Percentiles rank a stretch among this genome's conserved stretches.
Evolutionary conservation across 176 grass and related monocot species (phyloP).

Genomic region (Oryza longistaminata): DNA sequence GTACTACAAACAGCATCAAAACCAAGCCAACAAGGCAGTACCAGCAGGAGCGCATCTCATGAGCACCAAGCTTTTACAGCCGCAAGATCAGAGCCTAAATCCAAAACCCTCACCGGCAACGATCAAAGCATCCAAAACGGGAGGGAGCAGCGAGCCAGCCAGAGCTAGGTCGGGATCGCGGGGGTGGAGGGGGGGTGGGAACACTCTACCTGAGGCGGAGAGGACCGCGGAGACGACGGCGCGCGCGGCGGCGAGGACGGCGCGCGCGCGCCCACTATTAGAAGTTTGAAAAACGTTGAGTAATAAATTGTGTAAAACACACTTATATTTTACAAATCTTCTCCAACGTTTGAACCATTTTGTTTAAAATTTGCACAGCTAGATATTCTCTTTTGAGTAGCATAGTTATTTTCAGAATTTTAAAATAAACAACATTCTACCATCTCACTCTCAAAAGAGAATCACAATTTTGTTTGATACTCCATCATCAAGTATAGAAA

Average conservation of each 20-base stretch:
- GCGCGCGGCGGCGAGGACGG: constrained; percentile 38
- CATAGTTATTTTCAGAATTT: too few species aligned
- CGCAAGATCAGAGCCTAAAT: not conserved
- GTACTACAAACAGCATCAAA: not conserved
- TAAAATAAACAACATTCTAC: too few species aligned
- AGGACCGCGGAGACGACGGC: constrained; percentile 51
- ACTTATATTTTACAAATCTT: too few species aligned
- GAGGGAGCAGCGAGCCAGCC: not conserved
- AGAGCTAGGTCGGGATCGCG: not conserved
- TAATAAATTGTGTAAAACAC: too few species aligned
- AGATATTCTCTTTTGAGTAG: too few species aligned
- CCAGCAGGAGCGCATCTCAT: not conserved
- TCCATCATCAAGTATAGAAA: too few species aligned
- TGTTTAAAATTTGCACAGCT: too few species aligned
- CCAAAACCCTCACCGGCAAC: not conserved
- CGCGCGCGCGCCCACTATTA: not conserved
- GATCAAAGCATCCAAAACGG: not conserved
- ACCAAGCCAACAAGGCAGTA: not conserved
- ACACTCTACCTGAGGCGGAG: constrained; percentile 38
- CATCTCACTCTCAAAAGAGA: too few species aligned
- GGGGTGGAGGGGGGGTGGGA: not conserved
- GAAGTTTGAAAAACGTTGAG: too few species aligned
- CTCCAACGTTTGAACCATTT: too few species aligned
- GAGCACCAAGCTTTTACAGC: not conserved
- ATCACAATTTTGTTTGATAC: too few species aligned